Base-by-base conservation (phyloP, 1,284 basidiomycete genomes). In the Trametes versicolor region DNA sequence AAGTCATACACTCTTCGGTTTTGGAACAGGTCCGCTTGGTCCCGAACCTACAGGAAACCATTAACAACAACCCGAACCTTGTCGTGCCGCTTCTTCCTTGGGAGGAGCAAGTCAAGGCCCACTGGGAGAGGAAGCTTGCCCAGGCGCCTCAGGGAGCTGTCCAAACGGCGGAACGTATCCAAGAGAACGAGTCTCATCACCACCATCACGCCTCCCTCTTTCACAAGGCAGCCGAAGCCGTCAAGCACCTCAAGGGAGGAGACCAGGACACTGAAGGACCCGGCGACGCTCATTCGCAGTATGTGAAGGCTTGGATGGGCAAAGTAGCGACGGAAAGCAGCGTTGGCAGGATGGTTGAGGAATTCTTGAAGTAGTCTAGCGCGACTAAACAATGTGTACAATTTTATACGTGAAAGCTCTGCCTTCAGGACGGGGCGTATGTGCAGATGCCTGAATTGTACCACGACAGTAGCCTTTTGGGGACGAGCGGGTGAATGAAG, bases 1-100 rank as follows among this genome's bases (percentile, higher is more conserved):
- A 92, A 74, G 81, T 73, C 0, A 84, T 91, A 41, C 90, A 91
- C 68, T 76, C 84, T 1, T 91, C 89, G 7, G 86, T 87, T 4
- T 72, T 85, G 37, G 71, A 80, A 41, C 89, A 88, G 68, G 71
- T 68, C 7, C 66, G 72, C 7, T 61, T 82, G 6, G 70, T 77
- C 43, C 77, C 81, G 1, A 71, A 75, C 23, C 70, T 89, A 21
- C 69, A 68, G 10, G 67, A 74, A 10, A 74, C 72, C 23, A 58
- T 90, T 36, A 70, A 75, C 49, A 73, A 78, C 23, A 73, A 85
- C 62, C 84, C 85, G 2, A 71, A 77, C 2, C 73, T 90, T 8
- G 70, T 90, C 13, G 74, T 71, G 25, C 52, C 65, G 8, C 78
- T 91, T 1, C 71, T 82, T 34, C 84, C 85, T 1, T 72, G 91